A percentile compares a stretch with the other conserved stretches of the same genome.
Conservation (phyloP, 2,329 filamentous ascomycete species). For the Stenocarpella maydis region DNA sequence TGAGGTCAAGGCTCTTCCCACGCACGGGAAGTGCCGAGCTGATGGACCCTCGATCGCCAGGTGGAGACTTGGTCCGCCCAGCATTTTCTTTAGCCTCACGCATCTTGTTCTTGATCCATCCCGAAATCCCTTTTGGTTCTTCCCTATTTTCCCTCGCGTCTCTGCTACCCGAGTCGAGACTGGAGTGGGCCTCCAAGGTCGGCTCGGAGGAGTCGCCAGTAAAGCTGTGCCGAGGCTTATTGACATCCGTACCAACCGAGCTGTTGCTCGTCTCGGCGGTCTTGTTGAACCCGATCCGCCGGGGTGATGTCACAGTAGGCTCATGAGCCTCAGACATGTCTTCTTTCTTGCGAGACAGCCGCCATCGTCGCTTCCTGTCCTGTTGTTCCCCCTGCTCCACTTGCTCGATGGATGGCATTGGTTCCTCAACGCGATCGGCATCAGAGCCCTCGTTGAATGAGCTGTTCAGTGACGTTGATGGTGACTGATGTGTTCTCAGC, state of each 20-base stretch:
- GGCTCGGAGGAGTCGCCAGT: constrained; percentile 61
- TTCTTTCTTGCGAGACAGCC: constrained; percentile 74
- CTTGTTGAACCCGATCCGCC: constrained; percentile 64
- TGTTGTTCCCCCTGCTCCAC: constrained; percentile 52
- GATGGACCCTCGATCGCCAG: constrained; percentile 47
- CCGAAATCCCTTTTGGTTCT: constrained; percentile 60
- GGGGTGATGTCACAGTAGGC: constrained; percentile 53
- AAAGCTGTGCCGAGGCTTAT: constrained; percentile 57
- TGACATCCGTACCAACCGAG: constrained; percentile 70
- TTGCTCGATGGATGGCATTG: constrained; percentile 38
- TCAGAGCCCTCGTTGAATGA: constrained; percentile 85
- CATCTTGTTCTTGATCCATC: constrained; percentile 69
- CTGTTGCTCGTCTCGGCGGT: constrained; percentile 72
- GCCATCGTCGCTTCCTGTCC: constrained; percentile 75
- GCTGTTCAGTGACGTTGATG: constrained; percentile 79
- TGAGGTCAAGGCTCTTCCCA: constrained; percentile 59
- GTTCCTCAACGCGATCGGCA: constrained; percentile 75
- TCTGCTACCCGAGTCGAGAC: constrained; percentile 44
- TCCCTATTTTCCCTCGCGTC: constrained; percentile 52
- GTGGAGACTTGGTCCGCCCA: constrained; percentile 65
- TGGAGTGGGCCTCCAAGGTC: constrained; percentile 50
- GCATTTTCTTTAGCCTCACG: constrained; percentile 65
- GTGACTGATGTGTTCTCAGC: constrained; percentile 74
- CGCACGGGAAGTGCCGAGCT: constrained; percentile 47
- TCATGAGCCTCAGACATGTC: constrained; percentile 57